Evolutionary conservation across 306 rosid species (phyloP).

Genomic region (Cajanus cajan): DNA sequence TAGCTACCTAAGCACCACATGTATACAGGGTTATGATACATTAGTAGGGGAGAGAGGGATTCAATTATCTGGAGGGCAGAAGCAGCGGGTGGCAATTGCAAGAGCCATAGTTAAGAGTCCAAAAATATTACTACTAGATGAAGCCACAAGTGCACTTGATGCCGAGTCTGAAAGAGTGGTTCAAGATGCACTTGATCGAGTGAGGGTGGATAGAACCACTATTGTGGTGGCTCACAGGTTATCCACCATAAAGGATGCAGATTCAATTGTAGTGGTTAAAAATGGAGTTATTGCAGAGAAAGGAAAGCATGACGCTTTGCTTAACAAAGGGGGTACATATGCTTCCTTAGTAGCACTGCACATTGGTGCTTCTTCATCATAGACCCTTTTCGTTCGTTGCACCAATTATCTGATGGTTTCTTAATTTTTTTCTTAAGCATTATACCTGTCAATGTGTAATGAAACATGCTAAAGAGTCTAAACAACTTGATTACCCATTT

Average conservation of each 20-base stretch:
- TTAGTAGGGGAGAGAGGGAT: conserved; percentile 67
- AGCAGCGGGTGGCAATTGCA: conserved; percentile 78
- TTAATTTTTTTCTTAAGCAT: background rate
- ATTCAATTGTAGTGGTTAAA: conserved; percentile 65
- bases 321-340: conserved; percentile 57
- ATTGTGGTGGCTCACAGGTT: conserved; percentile 71
- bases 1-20: background rate
- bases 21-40: conserved; percentile 63
- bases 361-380: conserved; percentile 40
- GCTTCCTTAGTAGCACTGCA: conserved; percentile 65
- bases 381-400: conserved; percentile 9
- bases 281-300: conserved; percentile 68
- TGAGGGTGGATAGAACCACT: conserved; percentile 61
- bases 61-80: conserved; percentile 81
- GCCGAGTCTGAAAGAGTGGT: conserved; percentile 76
- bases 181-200: conserved; percentile 69
- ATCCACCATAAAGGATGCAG: conserved; percentile 61
- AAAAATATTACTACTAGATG: conserved; percentile 62
- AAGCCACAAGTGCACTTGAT: conserved; percentile 85
- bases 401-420: background rate
- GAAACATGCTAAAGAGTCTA: background rate
- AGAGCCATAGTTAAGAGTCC: conserved; percentile 71
- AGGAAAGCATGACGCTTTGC: conserved; percentile 65
- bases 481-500: background rate
- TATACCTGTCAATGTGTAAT: background rate